Conservation (phyloP, 1,139 yeast genomes). For the Debaryomyces nepalensis region DNA sequence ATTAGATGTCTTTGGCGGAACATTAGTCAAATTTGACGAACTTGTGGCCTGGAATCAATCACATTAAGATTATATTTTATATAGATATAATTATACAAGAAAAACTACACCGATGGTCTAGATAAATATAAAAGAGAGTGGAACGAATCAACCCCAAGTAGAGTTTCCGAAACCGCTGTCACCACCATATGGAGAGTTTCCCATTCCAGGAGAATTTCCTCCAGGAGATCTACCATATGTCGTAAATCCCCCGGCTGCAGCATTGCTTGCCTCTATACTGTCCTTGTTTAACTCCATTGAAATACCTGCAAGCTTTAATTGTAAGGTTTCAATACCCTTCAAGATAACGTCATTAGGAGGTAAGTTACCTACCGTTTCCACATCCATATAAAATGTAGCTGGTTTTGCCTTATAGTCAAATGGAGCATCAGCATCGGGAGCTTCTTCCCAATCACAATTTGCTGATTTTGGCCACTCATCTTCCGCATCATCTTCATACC, state of each 20-base stretch:
- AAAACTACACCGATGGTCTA: background rate
- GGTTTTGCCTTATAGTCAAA: slow-evolving; percentile 89
- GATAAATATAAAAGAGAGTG: background rate
- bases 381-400: slow-evolving; percentile 77
- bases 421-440: slow-evolving; percentile 84
- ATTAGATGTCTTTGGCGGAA: slow-evolving; percentile 92
- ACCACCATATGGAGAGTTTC: slow-evolving; percentile 50
- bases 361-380: slow-evolving; percentile 90
- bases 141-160: slow-evolving; percentile 25
- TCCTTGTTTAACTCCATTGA: slow-evolving; percentile 78
- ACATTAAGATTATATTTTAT: slow-evolving; percentile 8
- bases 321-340: slow-evolving; percentile 82
- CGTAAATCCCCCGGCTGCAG: slow-evolving; percentile 51
- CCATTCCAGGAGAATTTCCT: slow-evolving; percentile 43
- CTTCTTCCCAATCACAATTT: slow-evolving; percentile 95
- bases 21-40: slow-evolving; percentile 72
- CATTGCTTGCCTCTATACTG: slow-evolving; percentile 52
- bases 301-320: slow-evolving; percentile 88
- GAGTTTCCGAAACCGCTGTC: slow-evolving; percentile 52
- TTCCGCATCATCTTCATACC: slow-evolving; percentile 91
- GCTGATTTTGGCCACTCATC: slow-evolving; percentile 91
- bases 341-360: slow-evolving; percentile 88
- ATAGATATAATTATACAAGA: slow-evolving; percentile 11
- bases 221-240: slow-evolving; percentile 54
- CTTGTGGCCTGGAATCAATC: slow-evolving; percentile 70